These are phyloP conservation scores for Euphorbia pulcherrima DNA, from an alignment of 345 rosid species.

Conservation along the genomic window DNA sequence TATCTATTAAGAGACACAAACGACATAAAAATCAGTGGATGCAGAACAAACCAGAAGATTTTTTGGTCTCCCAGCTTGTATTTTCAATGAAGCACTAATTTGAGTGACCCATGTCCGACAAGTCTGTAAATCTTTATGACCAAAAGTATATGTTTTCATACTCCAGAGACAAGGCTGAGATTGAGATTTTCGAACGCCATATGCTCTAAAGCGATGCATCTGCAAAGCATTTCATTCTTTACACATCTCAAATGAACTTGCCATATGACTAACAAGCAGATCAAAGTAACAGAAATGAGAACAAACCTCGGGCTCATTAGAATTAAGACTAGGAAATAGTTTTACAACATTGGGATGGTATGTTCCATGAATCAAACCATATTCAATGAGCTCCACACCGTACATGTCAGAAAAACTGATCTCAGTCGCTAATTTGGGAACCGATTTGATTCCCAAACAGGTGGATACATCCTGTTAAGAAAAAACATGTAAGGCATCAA, in stretches of 20 bases:
- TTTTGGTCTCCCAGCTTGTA: conserved; percentile 65
- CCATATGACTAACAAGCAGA: conserved; percentile 1
- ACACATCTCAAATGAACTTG: conserved; percentile 8
- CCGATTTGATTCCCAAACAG: conserved; percentile 50
- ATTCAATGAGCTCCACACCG: conserved; percentile 53
- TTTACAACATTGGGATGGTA: conserved; percentile 37
- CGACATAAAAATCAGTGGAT: not conserved
- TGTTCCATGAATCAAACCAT: conserved; percentile 38
- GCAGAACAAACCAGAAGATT: conserved; percentile 60
- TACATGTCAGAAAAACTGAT: conserved; percentile 61
- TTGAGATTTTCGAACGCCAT: conserved; percentile 48
- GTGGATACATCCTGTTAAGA: conserved; percentile 42
- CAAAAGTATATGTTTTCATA: conserved; percentile 47
- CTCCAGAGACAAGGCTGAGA: conserved; percentile 66
- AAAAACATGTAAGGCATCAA: conserved; percentile 18
- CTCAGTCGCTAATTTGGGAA: conserved; percentile 30
- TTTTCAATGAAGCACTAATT: conserved; percentile 45
- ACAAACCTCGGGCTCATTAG: conserved; percentile 45
- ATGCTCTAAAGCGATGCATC: conserved; percentile 65
- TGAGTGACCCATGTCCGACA: conserved; percentile 70
- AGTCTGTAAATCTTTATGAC: conserved; percentile 55
- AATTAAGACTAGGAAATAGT: conserved; percentile 30
- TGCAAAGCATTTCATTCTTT: conserved; percentile 28
- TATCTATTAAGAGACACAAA: conserved; percentile 12
- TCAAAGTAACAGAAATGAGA: conserved; percentile 6